These are phyloP conservation scores for Spathaspora gorwiae DNA, from an alignment of 805 yeast species.

Conservation along the genomic window DNA sequence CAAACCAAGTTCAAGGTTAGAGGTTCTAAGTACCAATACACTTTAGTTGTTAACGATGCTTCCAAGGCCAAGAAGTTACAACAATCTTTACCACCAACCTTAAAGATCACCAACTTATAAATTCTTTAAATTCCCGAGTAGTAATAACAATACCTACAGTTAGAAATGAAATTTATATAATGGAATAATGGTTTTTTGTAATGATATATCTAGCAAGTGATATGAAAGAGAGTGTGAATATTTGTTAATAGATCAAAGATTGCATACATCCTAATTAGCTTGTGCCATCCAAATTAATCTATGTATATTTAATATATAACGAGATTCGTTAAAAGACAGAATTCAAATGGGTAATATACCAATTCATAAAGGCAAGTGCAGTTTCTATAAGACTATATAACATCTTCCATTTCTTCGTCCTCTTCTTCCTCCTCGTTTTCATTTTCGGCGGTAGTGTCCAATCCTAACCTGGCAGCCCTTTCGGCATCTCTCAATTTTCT, in stretches of 20 bases:
- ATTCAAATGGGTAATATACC: background rate
- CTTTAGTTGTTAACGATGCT: slow-evolving; percentile 91
- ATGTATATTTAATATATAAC: slow-evolving; percentile 10
- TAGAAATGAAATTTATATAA: slow-evolving; percentile 1
- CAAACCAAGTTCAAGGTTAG: slow-evolving; percentile 99
- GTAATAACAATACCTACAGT: slow-evolving; percentile 1
- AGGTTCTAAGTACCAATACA: slow-evolving; percentile 92
- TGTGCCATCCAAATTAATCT: slow-evolving; percentile 1
- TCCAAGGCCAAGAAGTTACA: slow-evolving; percentile 96
- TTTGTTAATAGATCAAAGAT: too few relatives aligned
- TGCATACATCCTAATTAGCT: background rate
- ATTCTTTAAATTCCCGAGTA: slow-evolving; percentile 4
- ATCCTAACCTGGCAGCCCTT: slow-evolving; percentile 60
- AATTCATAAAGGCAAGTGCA: background rate
- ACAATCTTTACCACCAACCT: slow-evolving; percentile 95
- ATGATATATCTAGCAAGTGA: background rate
- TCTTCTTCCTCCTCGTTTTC: slow-evolving; percentile 64
- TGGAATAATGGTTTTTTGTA: background rate
- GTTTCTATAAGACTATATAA: slow-evolving; percentile 15
- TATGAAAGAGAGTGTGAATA: too few relatives aligned
- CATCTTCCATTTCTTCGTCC: slow-evolving; percentile 76
- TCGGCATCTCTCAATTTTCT: slow-evolving; percentile 74
- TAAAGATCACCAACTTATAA: slow-evolving; percentile 58
- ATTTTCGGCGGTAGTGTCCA: slow-evolving; percentile 34
- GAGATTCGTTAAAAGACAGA: slow-evolving; percentile 1